These are phyloP conservation scores for Gossypioides kirkii DNA, from an alignment of 345 rosid genomes.

Conservation along the genomic window DNA sequence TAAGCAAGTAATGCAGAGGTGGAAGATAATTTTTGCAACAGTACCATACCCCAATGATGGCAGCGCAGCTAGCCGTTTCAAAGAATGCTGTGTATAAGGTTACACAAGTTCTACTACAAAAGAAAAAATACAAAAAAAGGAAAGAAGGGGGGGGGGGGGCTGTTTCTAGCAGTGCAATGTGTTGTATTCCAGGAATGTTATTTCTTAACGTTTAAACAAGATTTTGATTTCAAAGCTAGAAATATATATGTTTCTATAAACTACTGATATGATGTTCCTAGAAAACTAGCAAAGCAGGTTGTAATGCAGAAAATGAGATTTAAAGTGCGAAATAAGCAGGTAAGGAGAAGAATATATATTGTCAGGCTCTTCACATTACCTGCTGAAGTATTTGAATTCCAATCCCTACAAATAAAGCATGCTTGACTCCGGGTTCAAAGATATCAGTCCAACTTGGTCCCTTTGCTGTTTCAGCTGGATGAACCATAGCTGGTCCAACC, in stretches of 20 bases:
- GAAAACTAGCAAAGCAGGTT: background rate
- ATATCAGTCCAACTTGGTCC: slow-evolving; percentile 76
- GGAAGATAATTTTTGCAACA: background rate
- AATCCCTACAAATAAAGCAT: slow-evolving; percentile 81
- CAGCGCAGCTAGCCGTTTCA: background rate
- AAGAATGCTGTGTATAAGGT: background rate
- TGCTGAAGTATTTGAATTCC: slow-evolving; percentile 96
- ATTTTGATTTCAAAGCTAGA: background rate
- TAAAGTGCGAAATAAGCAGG: background rate
- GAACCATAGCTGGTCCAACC: slow-evolving; percentile 87
- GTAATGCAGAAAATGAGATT: background rate
- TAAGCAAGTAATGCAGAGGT: slow-evolving; percentile 2
- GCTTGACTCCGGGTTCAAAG: slow-evolving; percentile 91
- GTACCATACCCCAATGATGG: background rate
- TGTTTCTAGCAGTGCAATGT: background rate
- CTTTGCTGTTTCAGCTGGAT: slow-evolving; percentile 64
- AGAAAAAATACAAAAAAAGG: too few relatives aligned
- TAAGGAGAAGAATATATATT: background rate
- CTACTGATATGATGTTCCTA: background rate
- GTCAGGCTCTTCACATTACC: slow-evolving; percentile 41
- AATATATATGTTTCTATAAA: background rate
- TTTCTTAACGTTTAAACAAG: background rate
- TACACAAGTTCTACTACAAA: background rate
- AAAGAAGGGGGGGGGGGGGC: too few relatives aligned
- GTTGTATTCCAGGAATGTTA: slow-evolving; percentile 1